Conservation (phyloP, 176 grass and related monocot genomes). For the Triticum aestivum region IWGSC_CS_RefSeq_v2.1 NC_057812.1:240055486-240055985, state of each 20-base stretch:
- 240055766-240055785: background rate
- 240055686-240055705: slow-evolving; percentile 99
- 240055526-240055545: background rate
- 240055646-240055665: slow-evolving; percentile 15
- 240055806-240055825: slow-evolving; percentile 70
- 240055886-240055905: slow-evolving; percentile 70
- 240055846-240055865: slow-evolving; percentile 60
- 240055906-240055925: slow-evolving; percentile 99
- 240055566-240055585: slow-evolving; percentile 9
- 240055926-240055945: slow-evolving; percentile 86
- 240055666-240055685: slow-evolving; percentile 86
- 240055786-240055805: slow-evolving; percentile 9
- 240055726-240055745: slow-evolving; percentile 97
- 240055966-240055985: background rate
- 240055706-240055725: slow-evolving; percentile 94
- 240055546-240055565: background rate
- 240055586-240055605: slow-evolving; percentile 9
- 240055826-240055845: slow-evolving; percentile 90
- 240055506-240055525: background rate
- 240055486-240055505: background rate
- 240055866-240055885: slow-evolving; percentile 71
- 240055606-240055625: background rate
- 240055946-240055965: slow-evolving; percentile 31
- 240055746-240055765: slow-evolving; percentile 23
- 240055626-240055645: background rate